Evolutionary conservation across 139 green algal genomes (phyloP).

Genomic region (Coelastrella sp.): DNA sequence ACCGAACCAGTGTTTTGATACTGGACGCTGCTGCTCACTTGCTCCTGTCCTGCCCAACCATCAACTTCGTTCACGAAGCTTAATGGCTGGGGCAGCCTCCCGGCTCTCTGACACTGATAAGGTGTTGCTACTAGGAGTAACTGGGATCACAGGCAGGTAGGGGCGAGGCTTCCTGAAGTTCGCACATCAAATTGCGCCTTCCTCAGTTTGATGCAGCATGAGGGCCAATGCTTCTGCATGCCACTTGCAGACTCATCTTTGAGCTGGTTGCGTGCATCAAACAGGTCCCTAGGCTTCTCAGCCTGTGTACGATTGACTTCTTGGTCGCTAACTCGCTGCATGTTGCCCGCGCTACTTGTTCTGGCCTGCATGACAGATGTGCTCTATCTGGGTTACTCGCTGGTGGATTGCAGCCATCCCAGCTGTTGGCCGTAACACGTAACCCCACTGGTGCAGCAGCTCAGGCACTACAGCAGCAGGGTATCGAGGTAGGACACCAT

Average conservation of each 20-base stretch:
- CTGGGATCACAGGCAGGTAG: constrained; percentile 51
- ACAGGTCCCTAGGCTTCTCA: too few relatives aligned
- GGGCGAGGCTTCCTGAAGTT: too few relatives aligned
- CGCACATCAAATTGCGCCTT: too few relatives aligned
- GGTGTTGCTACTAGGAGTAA: constrained; percentile 53
- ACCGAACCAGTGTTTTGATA: too few relatives aligned
- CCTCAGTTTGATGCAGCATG: neutral
- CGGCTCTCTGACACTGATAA: neutral
- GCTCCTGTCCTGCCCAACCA: neutral
- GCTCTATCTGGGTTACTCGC: constrained; percentile 33
- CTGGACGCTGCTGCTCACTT: neutral
- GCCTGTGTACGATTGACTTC: too few relatives aligned
- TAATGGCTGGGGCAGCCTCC: neutral
- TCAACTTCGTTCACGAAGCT: neutral
- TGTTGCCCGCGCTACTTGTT: too few relatives aligned
- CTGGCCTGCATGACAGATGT: constrained; percentile 1
- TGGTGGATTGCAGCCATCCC: constrained; percentile 21
- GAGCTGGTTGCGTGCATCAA: too few relatives aligned
- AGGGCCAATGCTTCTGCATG: neutral
- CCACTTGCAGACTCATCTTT: too few relatives aligned
- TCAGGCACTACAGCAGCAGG: constrained; percentile 22
- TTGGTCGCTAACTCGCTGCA: too few relatives aligned
- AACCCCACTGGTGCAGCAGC: constrained; percentile 34
- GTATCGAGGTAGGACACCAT: constrained; percentile 15
- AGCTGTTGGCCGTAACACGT: constrained; percentile 46